Evolutionary conservation across 305 asterid genomes (phyloP).

Genomic region (Fraxinus platypoda): DNA sequence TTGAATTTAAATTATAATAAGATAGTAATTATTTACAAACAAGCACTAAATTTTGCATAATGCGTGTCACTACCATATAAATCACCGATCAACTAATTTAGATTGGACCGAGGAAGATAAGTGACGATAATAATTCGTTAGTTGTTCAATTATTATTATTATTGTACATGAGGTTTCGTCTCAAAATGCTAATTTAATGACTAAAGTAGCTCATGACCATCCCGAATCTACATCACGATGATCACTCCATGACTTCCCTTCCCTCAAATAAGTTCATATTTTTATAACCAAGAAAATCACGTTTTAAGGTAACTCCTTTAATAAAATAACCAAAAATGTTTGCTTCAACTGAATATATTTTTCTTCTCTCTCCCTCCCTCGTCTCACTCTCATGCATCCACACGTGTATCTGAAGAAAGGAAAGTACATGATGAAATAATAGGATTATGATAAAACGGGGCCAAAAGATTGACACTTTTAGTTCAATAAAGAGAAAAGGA

Average conservation of each 20-base stretch:
- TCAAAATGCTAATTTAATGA: background rate
- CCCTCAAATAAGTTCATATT: background rate
- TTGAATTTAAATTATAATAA: no score
- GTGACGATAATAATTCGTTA: background rate
- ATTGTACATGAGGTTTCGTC: background rate
- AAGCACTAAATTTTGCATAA: background rate
- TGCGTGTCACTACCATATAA: background rate
- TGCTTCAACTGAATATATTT: background rate
- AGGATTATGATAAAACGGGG: constrained; percentile 16
- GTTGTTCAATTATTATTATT: background rate
- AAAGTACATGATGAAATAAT: constrained; percentile 15
- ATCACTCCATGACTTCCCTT: background rate
- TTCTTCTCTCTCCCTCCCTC: background rate
- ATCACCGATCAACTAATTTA: no score
- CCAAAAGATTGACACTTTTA: constrained; percentile 11
- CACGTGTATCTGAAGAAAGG: constrained; percentile 39
- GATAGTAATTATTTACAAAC: background rate
- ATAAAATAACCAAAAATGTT: no score
- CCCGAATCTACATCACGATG: background rate
- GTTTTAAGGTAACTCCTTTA: background rate
- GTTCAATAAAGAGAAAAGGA: constrained; percentile 12
- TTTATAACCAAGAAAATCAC: background rate
- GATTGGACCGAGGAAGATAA: background rate
- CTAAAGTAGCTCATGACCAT: background rate
- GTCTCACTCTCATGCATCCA: constrained; percentile 20